Conservation (phyloP, 345 rosid species). For the Nasturtium officinale region DNA sequence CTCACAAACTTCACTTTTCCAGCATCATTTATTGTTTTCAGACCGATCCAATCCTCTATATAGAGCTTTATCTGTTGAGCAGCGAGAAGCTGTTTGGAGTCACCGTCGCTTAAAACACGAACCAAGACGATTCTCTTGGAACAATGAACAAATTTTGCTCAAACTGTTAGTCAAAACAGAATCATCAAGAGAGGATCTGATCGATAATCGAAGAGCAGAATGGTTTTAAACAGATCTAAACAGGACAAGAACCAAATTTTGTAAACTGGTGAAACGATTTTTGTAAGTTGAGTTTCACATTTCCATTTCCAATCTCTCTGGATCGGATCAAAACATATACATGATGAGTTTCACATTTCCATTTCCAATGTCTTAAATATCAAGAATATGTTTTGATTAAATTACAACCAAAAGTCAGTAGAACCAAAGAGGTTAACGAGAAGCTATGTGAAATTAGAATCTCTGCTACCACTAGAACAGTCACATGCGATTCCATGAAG, state of each 20-base stretch:
- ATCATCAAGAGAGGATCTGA: neutral
- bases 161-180: conserved; percentile 50
- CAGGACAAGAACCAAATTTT: conserved; percentile 83
- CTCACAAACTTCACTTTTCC: conserved; percentile 70
- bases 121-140: conserved; percentile 89
- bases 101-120: conserved; percentile 79
- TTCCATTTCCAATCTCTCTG: conserved; percentile 86
- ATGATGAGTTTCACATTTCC: neutral
- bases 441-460: conserved; percentile 61
- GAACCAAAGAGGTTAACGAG: conserved; percentile 60
- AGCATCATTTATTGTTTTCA: conserved; percentile 66
- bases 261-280: conserved; percentile 70
- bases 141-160: conserved; percentile 69
- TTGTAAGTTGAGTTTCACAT: conserved; percentile 61
- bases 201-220: neutral
- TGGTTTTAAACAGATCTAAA: conserved; percentile 39
- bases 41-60: conserved; percentile 75
- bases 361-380: neutral
- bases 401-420: conserved; percentile 73
- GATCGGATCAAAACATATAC: conserved; percentile 6
- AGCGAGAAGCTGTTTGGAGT: conserved; percentile 54
- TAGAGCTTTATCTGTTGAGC: conserved; percentile 62
- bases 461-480: conserved; percentile 54
- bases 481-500: conserved; percentile 64
- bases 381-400: neutral